A percentile compares a stretch with the other conserved stretches of the same genome.
These are phyloP conservation scores for Neofusicoccum umdonicola DNA, from an alignment of 2,329 filamentous ascomycete species.

Conservation along the genomic window DNA sequence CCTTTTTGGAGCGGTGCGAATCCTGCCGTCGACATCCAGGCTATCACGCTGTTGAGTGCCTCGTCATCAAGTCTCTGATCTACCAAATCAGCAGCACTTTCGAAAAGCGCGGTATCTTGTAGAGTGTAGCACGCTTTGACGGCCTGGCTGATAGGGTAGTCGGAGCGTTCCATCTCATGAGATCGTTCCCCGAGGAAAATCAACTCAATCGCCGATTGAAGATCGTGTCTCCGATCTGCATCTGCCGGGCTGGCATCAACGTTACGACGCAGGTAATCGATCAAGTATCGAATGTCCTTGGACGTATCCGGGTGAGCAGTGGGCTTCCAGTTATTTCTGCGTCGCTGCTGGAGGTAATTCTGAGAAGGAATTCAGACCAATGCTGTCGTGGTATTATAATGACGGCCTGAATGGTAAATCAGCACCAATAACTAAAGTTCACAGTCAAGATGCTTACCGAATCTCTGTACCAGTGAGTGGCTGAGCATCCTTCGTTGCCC, in stretches of 20 bases:
- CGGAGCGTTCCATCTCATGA: not conserved
- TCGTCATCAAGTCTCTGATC: not conserved
- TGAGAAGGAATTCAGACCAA: not conserved
- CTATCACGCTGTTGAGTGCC: not conserved
- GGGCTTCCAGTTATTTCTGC: too few relatives aligned
- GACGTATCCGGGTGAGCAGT: too few relatives aligned
- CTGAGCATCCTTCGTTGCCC: conserved; percentile 26
- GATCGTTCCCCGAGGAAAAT: not conserved
- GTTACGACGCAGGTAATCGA: too few relatives aligned
- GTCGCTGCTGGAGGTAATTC: not conserved
- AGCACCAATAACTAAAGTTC: too few relatives aligned
- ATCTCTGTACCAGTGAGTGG: conserved; percentile 29
- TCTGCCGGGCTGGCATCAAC: too few relatives aligned
- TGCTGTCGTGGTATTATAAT: conserved; percentile 1
- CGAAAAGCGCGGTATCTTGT: not conserved
- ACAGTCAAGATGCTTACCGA: conserved; percentile 20
- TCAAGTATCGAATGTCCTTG: too few relatives aligned
- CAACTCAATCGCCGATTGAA: not conserved
- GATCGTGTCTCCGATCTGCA: too few relatives aligned
- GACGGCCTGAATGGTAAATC: not conserved
- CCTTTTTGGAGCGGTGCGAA: too few relatives aligned
- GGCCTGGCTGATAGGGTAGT: not conserved
- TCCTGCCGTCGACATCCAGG: too few relatives aligned
- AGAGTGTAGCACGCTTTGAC: not conserved
- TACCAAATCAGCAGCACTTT: not conserved